Evolutionary conservation across 2,329 filamentous ascomycete genomes (phyloP).

Genomic region (Arthrobotrys conoides): DNA sequence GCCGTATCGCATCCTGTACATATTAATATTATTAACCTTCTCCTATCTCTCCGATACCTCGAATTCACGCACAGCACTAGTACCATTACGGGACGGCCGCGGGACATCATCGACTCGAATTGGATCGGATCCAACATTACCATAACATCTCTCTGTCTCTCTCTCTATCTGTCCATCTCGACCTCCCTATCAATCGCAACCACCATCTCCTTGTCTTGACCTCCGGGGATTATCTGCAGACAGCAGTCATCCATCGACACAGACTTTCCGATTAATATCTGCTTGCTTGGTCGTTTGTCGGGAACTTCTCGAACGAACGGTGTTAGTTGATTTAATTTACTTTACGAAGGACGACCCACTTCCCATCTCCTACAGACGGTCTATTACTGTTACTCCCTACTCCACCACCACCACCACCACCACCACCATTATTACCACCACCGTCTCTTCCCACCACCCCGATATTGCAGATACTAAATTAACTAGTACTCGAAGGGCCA

Average conservation of each 20-base stretch:
- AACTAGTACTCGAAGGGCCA: constrained; percentile 30
- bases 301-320: background rate
- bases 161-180: background rate
- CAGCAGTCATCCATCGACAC: background rate
- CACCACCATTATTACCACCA: background rate
- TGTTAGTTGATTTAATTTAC: no score
- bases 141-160: background rate
- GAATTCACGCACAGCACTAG: background rate
- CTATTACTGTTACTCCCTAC: constrained; percentile 2
- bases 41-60: background rate
- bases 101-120: background rate
- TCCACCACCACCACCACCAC: constrained; percentile 16
- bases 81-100: background rate
- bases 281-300: background rate
- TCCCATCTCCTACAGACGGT: background rate
- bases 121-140: constrained; percentile 1
- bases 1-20: constrained; percentile 21
- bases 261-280: background rate
- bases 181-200: background rate
- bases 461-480: background rate
- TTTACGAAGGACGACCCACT: constrained; percentile 16
- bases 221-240: background rate
- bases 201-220: background rate
- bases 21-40: background rate
- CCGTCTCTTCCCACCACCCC: background rate